Percentiles rank a stretch among this genome's conserved stretches.
Conservation (phyloP, 805 yeast species). For the Grigorovia humatica region DNA sequence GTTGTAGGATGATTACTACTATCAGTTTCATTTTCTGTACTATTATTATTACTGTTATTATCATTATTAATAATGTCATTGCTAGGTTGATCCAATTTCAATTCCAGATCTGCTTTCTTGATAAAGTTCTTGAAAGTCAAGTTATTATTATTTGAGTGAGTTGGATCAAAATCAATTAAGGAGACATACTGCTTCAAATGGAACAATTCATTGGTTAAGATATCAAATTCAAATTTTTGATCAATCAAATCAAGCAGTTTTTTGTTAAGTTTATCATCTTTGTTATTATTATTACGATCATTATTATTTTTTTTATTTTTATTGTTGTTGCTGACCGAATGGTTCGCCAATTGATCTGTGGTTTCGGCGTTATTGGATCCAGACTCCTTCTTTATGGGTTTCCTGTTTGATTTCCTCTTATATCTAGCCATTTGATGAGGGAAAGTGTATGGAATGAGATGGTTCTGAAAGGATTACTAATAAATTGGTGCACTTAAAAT, state of each 20-base stretch:
- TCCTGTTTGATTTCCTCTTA: neutral
- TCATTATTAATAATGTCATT: conserved; percentile 3
- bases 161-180: conserved; percentile 52
- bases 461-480: neutral
- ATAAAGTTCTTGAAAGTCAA: conserved; percentile 30
- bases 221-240: conserved; percentile 36
- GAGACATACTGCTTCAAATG: conserved; percentile 55
- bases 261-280: neutral
- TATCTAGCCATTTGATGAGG: conserved; percentile 1
- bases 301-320: no score
- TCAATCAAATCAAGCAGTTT: conserved; percentile 31
- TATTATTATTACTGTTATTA: neutral
- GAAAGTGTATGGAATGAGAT: neutral
- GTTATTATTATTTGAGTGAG: conserved; percentile 21
- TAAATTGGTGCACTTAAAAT: neutral
- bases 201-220: conserved; percentile 49
- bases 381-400: neutral
- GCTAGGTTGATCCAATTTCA: conserved; percentile 7
- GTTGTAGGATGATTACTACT: neutral
- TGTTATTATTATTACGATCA: neutral
- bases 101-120: conserved; percentile 12
- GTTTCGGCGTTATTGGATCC: neutral
- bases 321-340: no score
- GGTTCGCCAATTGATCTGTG: neutral
- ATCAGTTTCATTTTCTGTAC: neutral